Conservation (phyloP, 805 yeast species). For the Metschnikowia drakensbergensis region DNA sequence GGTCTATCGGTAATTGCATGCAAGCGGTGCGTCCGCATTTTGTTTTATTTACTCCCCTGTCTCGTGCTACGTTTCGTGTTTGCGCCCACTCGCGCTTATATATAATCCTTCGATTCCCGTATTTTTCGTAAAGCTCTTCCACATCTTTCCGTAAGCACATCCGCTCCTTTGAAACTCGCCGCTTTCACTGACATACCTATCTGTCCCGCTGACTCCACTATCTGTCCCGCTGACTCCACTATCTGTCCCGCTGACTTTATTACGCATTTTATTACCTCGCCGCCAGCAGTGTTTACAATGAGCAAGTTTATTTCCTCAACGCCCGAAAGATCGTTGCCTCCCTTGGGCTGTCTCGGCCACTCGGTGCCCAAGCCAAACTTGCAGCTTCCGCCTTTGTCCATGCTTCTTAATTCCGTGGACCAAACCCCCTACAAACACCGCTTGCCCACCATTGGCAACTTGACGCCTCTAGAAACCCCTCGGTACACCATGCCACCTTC, state of each 20-base stretch:
- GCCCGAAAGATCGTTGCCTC: slow-evolving; percentile 33
- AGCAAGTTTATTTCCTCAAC: slow-evolving; percentile 17
- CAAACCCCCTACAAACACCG: slow-evolving; percentile 17
- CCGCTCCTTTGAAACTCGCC: too few species aligned
- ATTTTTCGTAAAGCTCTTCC: too few species aligned
- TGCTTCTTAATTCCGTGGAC: slow-evolving; percentile 24
- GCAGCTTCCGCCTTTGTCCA: slow-evolving; percentile 40
- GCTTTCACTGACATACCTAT: too few species aligned
- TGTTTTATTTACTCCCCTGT: neutral
- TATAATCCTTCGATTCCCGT: neutral
- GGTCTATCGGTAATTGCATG: slow-evolving; percentile 7
- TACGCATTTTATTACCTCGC: too few species aligned
- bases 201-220: too few species aligned
- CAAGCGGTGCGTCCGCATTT: slow-evolving; percentile 3
- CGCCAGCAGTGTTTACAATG: neutral
- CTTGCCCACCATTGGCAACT: slow-evolving; percentile 28
- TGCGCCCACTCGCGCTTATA: slow-evolving; percentile 6
- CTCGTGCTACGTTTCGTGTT: slow-evolving; percentile 4
- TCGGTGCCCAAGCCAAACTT: slow-evolving; percentile 10
- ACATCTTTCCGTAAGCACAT: too few species aligned
- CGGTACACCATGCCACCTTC: slow-evolving; percentile 9
- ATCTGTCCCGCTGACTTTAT: too few species aligned
- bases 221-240: too few species aligned
- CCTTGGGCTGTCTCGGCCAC: slow-evolving; percentile 14
- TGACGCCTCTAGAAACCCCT: slow-evolving; percentile 19